Base-by-base conservation (phyloP, 352 stramenopile genomes). In the Pythium rhizo-oryzae region DNA sequence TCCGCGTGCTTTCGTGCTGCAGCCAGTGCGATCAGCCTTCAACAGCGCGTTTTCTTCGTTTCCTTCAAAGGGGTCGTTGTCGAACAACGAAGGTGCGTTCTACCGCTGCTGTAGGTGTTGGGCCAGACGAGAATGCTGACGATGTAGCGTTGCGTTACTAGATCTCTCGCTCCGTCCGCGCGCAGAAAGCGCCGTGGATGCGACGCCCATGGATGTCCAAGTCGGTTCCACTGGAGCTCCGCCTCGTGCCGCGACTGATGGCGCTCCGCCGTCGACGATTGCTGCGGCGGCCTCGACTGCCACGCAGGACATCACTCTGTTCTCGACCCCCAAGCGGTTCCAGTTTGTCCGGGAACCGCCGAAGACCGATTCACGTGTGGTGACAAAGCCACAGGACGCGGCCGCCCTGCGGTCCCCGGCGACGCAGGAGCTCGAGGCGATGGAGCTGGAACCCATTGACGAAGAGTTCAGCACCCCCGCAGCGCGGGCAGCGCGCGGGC, bases 391-490 rank as follows among this genome's bases (percentile, higher is more conserved):
- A 33, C 58, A 74, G 9, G 39, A 71, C 37, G 55, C 74, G 19
- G 21, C 52, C 21, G 54, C 50, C 13, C 49, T n/a, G 24, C 80
- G 72, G 49, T 93, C 85, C 52, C 83, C 79, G 5, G 85, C 82
- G 12, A 78, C 84, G 19, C 78, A 83, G 16, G 85, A 92, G 63
- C 71, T 91, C 16, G 81, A 92, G 50, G 77, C 74, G 24, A 87
- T 93, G 84, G 84, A 93, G 69, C 68, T 92, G 13, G 85, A 93
- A 59, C 75, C 80, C 56, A 89, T 93, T 55, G 85, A 93, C 65
- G 85, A 93, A 60, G 85, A 93, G 70, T 93, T 93, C 74, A 91
- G 81, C 72, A 92, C 85, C 53, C 82, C 82, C 19, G 79, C 89
- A 35, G 82, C 70, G 6, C 51, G 35, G 49, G 69, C 81, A 37